A percentile compares a stretch with the other conserved stretches of the same genome.
phyloP scores from a whole-genome alignment of 2,329 filamentous ascomycete species.

The Colletotrichum incanum region DNA sequence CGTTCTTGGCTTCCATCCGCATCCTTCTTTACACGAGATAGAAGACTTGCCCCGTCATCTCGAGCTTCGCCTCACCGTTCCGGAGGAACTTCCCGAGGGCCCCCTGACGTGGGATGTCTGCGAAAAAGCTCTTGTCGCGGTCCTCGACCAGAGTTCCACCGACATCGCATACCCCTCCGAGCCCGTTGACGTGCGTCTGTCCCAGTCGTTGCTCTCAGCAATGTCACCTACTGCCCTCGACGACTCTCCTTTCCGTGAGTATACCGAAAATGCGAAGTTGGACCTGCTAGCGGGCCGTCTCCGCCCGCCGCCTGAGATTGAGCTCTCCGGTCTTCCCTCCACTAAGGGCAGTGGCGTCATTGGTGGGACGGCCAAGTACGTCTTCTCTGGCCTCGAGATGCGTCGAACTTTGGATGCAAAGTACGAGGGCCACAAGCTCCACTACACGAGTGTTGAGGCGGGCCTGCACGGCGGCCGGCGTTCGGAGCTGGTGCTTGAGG shows the following conservation, averaged over 20 bases:
- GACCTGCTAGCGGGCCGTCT: constrained; percentile 60
- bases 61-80: constrained; percentile 42
- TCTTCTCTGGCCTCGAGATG: constrained; percentile 68
- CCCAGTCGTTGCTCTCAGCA: constrained; percentile 54
- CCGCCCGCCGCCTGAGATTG: constrained; percentile 54
- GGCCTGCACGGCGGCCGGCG: constrained; percentile 66
- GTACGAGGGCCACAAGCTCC: constrained; percentile 62
- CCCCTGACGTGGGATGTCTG: constrained; percentile 42
- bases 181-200: constrained; percentile 65
- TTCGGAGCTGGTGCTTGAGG: constrained; percentile 65
- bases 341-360: constrained; percentile 6
- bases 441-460: constrained; percentile 68
- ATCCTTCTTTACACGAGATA: constrained; percentile 9
- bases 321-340: constrained; percentile 40
- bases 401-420: constrained; percentile 61
- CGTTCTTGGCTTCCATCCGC: constrained; percentile 60
- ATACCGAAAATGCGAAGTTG: constrained; percentile 62
- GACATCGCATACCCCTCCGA: constrained; percentile 64
- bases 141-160: constrained; percentile 55
- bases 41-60: constrained; percentile 23
- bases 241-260: constrained; percentile 55
- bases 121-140: constrained; percentile 53
- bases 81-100: constrained; percentile 37
- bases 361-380: constrained; percentile 42
- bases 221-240: constrained; percentile 45